Evolutionary conservation across 2,329 filamentous ascomycete species (phyloP).

Genomic region (Xylariaceae sp.): DNA sequence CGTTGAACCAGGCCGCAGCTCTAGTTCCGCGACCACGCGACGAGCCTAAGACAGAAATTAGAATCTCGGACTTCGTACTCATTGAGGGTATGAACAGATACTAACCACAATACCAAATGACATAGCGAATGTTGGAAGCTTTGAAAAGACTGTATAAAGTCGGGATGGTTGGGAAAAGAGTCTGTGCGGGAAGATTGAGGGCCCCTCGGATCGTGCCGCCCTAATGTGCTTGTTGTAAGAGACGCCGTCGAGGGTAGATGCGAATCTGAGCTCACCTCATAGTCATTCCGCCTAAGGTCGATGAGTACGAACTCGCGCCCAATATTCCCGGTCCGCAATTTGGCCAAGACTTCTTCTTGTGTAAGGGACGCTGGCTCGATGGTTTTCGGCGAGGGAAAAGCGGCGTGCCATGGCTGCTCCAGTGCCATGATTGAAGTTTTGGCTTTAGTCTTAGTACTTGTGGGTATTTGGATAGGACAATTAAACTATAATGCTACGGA

Average conservation of each 20-base stretch:
- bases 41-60: conserved; percentile 50
- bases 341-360: conserved; percentile 23
- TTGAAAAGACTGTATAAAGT: conserved; percentile 50
- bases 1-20: conserved; percentile 61
- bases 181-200: conserved; percentile 58
- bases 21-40: conserved; percentile 59
- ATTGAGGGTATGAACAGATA: neutral
- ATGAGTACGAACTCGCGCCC: conserved; percentile 44
- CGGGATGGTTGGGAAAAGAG: conserved; percentile 50
- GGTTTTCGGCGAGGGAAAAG: conserved; percentile 22
- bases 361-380: conserved; percentile 14
- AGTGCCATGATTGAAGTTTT: conserved; percentile 7
- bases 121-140: conserved; percentile 45
- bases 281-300: conserved; percentile 50
- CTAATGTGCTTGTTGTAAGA: conserved; percentile 39
- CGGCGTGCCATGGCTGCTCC: conserved; percentile 26
- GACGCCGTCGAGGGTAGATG: neutral
- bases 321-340: conserved; percentile 5
- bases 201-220: conserved; percentile 62
- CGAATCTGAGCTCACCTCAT: conserved; percentile 41
- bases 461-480: neutral
- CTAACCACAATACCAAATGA: conserved; percentile 57
- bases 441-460: too few species aligned
- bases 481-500: neutral
- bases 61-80: neutral